Evolutionary conservation across 495 filamentous ascomycete species (phyloP), one percentile per base, ranked within the genome.

Genomic region (Penicillium psychrofluorescens): DNA sequence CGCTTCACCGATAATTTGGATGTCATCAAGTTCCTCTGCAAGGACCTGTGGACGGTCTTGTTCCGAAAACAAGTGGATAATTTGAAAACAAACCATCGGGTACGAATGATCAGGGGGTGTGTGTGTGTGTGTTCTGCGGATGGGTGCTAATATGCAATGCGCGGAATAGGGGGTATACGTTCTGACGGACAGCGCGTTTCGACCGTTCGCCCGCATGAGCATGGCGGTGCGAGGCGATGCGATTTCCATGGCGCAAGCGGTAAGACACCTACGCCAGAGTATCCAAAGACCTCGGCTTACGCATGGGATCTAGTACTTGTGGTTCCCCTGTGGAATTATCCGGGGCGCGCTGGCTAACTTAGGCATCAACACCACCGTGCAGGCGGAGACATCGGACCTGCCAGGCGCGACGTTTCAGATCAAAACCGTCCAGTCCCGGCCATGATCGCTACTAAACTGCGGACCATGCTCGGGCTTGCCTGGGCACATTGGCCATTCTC

Each of bases 41-140:
- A 97, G 64, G 94, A 98, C 60, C 67, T 98, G 35, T 98, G 92
- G 92, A 87, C 79, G 38, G 74, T 95, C 34, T 76, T 96, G 29
- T 98, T 95, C 65, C 74, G 88, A 62, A 98, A 98, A 66, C 92
- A 96, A 65, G 83, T 97, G 54, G 92, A 98, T 62, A 97, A 97
- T 68, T 71, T 98, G 35, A 98, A 97, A 71, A 98, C 92, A 11
- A 98, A 98, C 62, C 92, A 98, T 60, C 77, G 92, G 55, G 86
- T 88, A 72, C 12, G 71, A 22, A 22, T 22, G 22, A 22, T 22
- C 22, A 3, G 22, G 4, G 22, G 3, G 22, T 2, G 22, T 22
- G 22, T 22, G 22, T 2, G 22, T 22, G 22, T 6, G 2, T 22
- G 22, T 22, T 22, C 22, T 22, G 22, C 22, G 6, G 22, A 22